Evolutionary conservation across 148 eudicot genomes (phyloP).

Genomic region (Silene conica): DNA sequence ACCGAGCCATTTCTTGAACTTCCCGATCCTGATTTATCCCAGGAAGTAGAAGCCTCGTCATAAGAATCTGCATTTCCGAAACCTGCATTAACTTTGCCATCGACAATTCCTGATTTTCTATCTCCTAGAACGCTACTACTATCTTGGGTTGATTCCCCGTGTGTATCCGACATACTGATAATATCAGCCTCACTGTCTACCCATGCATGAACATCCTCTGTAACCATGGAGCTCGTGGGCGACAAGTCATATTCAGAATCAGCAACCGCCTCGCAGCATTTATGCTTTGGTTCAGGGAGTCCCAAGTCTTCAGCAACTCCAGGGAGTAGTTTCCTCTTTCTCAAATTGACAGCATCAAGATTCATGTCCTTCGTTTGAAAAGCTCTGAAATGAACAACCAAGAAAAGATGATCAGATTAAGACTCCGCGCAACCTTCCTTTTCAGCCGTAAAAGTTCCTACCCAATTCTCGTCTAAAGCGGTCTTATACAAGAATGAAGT

Average conservation of each 20-base stretch:
- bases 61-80: slow-evolving; percentile 10
- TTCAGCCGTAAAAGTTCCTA: no score
- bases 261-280: slow-evolving; percentile 16
- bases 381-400: slow-evolving; percentile 6
- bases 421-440: no score
- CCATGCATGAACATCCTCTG: slow-evolving; percentile 3
- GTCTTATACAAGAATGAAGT: no score
- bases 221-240: neutral
- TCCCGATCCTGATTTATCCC: slow-evolving; percentile 12
- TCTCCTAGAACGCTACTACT: slow-evolving; percentile 22
- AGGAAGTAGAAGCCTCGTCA: slow-evolving; percentile 26
- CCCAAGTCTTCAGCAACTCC: slow-evolving; percentile 19
- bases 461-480: no score
- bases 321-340: slow-evolving; percentile 23
- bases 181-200: neutral
- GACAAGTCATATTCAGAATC: slow-evolving; percentile 4
- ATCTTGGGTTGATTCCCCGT: slow-evolving; percentile 19
- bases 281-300: slow-evolving; percentile 26
- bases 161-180: neutral
- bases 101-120: slow-evolving; percentile 13
- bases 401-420: neutral
- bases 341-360: slow-evolving; percentile 18
- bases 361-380: slow-evolving; percentile 4
- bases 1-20: neutral
- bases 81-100: slow-evolving; percentile 8